Percentiles rank a stretch among this genome's conserved stretches.
These are phyloP conservation scores for Quambalaria eucalypti DNA, from an alignment of 1,284 basidiomycete genomes.

Conservation along the genomic window DNA sequence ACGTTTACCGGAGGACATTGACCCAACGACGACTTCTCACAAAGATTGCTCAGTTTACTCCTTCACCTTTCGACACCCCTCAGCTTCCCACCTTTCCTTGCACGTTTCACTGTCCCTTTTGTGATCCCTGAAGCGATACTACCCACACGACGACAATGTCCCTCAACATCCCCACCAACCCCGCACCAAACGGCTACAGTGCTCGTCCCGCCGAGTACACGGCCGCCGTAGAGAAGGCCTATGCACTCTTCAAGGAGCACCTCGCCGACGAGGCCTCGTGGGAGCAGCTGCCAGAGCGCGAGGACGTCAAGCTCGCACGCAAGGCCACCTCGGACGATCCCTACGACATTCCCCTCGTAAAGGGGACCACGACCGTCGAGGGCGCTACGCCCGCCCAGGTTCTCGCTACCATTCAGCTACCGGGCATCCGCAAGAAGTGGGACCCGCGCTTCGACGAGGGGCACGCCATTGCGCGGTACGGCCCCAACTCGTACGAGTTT, in stretches of 20 bases:
- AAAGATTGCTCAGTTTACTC: too few relatives aligned
- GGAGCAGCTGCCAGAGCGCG: constrained; percentile 31
- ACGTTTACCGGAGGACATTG: too few relatives aligned
- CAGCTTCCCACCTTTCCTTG: neutral
- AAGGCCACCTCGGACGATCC: constrained; percentile 30
- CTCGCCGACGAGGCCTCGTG: constrained; percentile 23
- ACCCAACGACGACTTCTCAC: too few relatives aligned
- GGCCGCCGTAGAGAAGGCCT: constrained; percentile 24
- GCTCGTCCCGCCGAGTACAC: constrained; percentile 22
- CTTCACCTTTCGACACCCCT: too few relatives aligned
- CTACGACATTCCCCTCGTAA: constrained; percentile 29
- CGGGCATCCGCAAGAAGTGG: constrained; percentile 40
- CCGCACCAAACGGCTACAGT: constrained; percentile 15
- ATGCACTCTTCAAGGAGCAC: constrained; percentile 16
- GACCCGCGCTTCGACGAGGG: constrained; percentile 31
- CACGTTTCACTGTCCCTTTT: too few relatives aligned
- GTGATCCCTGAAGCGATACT: too few relatives aligned
- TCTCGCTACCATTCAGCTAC: constrained; percentile 30
- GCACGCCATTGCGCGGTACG: constrained; percentile 8
- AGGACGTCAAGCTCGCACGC: constrained; percentile 31
- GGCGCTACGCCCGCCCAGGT: constrained; percentile 33
- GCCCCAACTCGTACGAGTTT: constrained; percentile 15
- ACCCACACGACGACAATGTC: too few relatives aligned
- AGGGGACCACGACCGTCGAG: constrained; percentile 31
- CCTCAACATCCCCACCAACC: constrained; percentile 21